These are phyloP conservation scores for Evansstolkia leycettana DNA, from an alignment of 495 filamentous ascomycete genomes.

Conservation along the genomic window DNA sequence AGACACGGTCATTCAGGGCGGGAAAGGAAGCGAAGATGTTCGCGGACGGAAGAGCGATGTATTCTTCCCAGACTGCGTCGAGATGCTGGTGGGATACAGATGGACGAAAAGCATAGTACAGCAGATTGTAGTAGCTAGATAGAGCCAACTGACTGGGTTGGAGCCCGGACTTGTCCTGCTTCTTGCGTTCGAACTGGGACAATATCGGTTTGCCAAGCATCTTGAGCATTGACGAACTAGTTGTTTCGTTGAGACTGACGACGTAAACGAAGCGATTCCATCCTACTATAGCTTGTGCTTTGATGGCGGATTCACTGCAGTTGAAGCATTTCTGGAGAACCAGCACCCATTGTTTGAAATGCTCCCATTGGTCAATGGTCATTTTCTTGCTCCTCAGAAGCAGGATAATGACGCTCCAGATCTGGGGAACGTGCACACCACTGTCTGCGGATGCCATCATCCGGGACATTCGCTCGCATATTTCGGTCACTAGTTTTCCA, in stretches of 20 bases:
- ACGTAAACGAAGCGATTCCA: slow-evolving; percentile 77
- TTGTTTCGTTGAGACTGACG: slow-evolving; percentile 47
- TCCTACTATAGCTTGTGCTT: slow-evolving; percentile 62
- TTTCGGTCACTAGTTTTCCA: slow-evolving; percentile 48
- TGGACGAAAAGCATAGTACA: slow-evolving; percentile 80
- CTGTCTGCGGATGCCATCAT: slow-evolving; percentile 58
- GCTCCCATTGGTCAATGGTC: slow-evolving; percentile 54
- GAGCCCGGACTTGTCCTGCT: slow-evolving; percentile 40
- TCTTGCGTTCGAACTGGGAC: slow-evolving; percentile 55
- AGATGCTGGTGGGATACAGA: slow-evolving; percentile 45
- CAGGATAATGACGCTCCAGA: slow-evolving; percentile 75
- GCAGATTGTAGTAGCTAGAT: slow-evolving; percentile 59
- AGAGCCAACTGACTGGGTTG: slow-evolving; percentile 48
- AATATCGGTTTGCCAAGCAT: slow-evolving; percentile 60
- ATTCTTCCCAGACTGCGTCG: slow-evolving; percentile 70
- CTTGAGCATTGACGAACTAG: slow-evolving; percentile 42
- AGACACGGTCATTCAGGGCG: slow-evolving; percentile 37
- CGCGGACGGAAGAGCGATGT: slow-evolving; percentile 40
- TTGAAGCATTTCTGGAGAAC: slow-evolving; percentile 81
- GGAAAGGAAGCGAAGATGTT: slow-evolving; percentile 19
- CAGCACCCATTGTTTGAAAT: slow-evolving; percentile 56
- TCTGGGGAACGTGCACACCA: slow-evolving; percentile 59
- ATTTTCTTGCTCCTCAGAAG: slow-evolving; percentile 52
- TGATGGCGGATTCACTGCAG: slow-evolving; percentile 56
- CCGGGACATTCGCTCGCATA: slow-evolving; percentile 52